These are phyloP conservation scores for Malus hybrid DNA, from an alignment of 331 rosid species.

Conservation along the genomic window DNA sequence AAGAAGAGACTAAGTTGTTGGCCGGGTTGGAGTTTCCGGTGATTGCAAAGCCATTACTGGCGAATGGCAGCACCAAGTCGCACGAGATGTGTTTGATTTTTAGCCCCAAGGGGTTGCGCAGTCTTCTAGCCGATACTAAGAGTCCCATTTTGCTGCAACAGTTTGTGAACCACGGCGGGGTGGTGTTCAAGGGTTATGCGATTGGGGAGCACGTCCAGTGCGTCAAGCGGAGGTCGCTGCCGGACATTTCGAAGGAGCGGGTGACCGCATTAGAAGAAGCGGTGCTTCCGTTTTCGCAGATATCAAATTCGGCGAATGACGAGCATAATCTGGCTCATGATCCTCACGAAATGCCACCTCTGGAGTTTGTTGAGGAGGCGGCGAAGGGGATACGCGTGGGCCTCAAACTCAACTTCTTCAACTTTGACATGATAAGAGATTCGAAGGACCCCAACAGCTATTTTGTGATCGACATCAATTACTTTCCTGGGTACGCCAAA, in stretches of 20 bases:
- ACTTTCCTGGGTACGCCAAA: slow-evolving; percentile 60
- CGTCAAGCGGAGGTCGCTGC: slow-evolving; percentile 55
- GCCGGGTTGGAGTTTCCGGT: slow-evolving; percentile 33
- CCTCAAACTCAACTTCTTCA: slow-evolving; percentile 34
- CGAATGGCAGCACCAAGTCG: slow-evolving; percentile 35
- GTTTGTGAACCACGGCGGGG: slow-evolving; percentile 72
- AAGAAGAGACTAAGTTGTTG: not conserved
- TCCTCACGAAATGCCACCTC: slow-evolving; percentile 32
- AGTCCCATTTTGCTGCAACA: slow-evolving; percentile 53
- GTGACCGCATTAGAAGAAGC: slow-evolving; percentile 12
- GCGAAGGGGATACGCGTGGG: slow-evolving; percentile 13
- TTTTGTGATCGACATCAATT: slow-evolving; percentile 64
- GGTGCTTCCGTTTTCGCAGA: slow-evolving; percentile 25
- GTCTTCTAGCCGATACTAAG: not conserved
- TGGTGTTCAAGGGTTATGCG: slow-evolving; percentile 60
- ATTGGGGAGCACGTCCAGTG: slow-evolving; percentile 43
- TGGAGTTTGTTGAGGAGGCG: slow-evolving; percentile 28
- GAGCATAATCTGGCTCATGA: slow-evolving; percentile 3
- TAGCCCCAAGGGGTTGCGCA: slow-evolving; percentile 25
- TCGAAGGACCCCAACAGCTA: slow-evolving; percentile 22
- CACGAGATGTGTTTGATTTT: slow-evolving; percentile 50
- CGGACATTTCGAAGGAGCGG: slow-evolving; percentile 26
- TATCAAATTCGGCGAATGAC: slow-evolving; percentile 30
- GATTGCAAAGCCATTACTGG: slow-evolving; percentile 46
- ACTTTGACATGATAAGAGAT: slow-evolving; percentile 59